Evolutionary conservation across 73 alveolate genomes (phyloP), one percentile per base, ranked within the genome.

Genomic region (Durusdinium trenchii): DNA sequence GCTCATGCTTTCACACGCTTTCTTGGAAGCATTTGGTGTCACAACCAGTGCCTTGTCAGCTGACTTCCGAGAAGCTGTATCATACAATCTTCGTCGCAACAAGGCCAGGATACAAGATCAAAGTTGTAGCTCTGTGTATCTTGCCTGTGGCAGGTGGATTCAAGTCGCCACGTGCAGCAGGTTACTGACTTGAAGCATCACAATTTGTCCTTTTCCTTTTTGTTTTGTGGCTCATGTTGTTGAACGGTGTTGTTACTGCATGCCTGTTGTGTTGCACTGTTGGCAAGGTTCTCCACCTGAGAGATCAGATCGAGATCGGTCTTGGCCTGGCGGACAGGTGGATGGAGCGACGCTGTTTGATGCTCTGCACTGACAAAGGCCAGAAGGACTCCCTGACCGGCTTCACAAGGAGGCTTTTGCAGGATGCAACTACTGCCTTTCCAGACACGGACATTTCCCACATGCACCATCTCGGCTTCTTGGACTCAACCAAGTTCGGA

Each of bases 51-150:
- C 69, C 62, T 60, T 86, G 32, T 54, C 95, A 42, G 10, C 32
- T 61, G 95, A 86, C 95, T 86, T 54, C 95, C 40, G 23, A 16
- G 95, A 86, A 86, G 95, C 95, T 23, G 95, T 86, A 61, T 6
- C 78, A 1, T 86, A 16, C 95, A 86, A 86, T 30, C 30, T 86
- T 45, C 10, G 82, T 35, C 36, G 43, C 46, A 79, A 86, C 95
- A 86, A 86, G 95, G 95, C 36, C n/a, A n/a, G 52, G 35, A 35
- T 2, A 38, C 10, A 16, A 28, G 12, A 35, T n/a, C n/a, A n/a
- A 64, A 9, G 28, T 16, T 28, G 9, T 64, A 6, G n/a, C 9
- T 64, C 28, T 64, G 79, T 9, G 12, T n/a, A n/a, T n/a, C n/a
- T n/a, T n/a, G n/a, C n/a, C n/a, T n/a, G n/a, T n/a, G n/a, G n/a